These are phyloP conservation scores for Vitis rotundifolia DNA, from an alignment of 164 flowering plant genomes.

Conservation along the genomic window DNA sequence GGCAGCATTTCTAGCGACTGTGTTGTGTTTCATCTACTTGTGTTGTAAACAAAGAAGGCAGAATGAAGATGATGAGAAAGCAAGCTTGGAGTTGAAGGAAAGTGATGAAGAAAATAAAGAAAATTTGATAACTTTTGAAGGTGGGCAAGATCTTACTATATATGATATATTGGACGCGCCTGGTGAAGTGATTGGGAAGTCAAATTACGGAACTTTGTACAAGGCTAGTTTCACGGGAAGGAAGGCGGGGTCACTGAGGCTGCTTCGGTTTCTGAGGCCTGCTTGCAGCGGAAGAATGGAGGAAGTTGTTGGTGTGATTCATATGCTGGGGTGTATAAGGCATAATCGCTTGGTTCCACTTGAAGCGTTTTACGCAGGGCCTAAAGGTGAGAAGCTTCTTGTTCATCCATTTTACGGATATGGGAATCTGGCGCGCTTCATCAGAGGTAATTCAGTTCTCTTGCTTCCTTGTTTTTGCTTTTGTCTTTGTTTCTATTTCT, in stretches of 20 bases:
- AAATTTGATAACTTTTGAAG: slow-evolving; percentile 60
- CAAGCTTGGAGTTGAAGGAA: slow-evolving; percentile 16
- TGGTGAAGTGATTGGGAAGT: slow-evolving; percentile 93
- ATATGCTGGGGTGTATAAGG: slow-evolving; percentile 61
- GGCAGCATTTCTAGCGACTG: slow-evolving; percentile 17
- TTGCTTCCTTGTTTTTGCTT: slow-evolving; percentile 3
- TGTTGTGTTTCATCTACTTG: slow-evolving; percentile 31
- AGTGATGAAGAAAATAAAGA: slow-evolving; percentile 34
- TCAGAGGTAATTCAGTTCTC: slow-evolving; percentile 51
- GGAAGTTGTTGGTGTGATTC: slow-evolving; percentile 45
- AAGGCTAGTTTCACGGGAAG: slow-evolving; percentile 57
- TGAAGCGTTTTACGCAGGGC: slow-evolving; percentile 74
- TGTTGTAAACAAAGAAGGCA: slow-evolving; percentile 25
- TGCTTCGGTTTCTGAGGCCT: slow-evolving; percentile 86
- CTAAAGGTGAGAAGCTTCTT: slow-evolving; percentile 88
- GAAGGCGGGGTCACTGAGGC: slow-evolving; percentile 24
- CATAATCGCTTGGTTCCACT: slow-evolving; percentile 88
- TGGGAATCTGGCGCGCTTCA: slow-evolving; percentile 71
- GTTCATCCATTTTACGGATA: slow-evolving; percentile 70
- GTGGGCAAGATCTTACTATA: slow-evolving; percentile 64
- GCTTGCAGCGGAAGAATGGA: slow-evolving; percentile 43
- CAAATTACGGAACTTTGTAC: slow-evolving; percentile 87
- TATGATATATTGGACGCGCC: slow-evolving; percentile 87
- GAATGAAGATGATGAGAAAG: slow-evolving; percentile 19
- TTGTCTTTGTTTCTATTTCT: slow-evolving; percentile 2